Base-by-base conservation (phyloP, 2,329 filamentous ascomycete species). In the Xylaria multiplex region DNA sequence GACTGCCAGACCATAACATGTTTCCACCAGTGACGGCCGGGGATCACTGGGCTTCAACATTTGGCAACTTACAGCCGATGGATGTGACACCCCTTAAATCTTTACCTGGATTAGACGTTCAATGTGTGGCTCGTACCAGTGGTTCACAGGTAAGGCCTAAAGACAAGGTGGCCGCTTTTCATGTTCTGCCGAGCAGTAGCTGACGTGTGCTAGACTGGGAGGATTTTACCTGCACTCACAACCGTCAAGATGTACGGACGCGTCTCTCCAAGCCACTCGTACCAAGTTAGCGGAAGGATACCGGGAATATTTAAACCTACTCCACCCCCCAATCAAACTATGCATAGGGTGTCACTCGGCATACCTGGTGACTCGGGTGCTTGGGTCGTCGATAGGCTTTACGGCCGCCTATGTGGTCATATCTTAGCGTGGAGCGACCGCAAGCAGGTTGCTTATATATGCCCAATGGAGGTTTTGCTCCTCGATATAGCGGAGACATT, bases 321-420 rank as follows among this genome's bases (percentile, higher is more conserved):
- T 60, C 35, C 46, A 24, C 71, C 54, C 14, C 64, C 55, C 49
- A 22, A 70, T 68, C 37, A 70, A 66, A 9, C 57, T 11, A 68
- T 72, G 24, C 68, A 59, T 16, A 66, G 24, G 43, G 71, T 78
- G 0, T 81, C 85, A 0, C 82, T 90, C 30, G 88, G 88, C 2
- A 88, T 96, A 13, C 94, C 94, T 2, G 95, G 95, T 19, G 95
- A 98, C 77, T 95, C 91, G 6, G 95, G 95, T 3, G 95, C 95
- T 0, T 98, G 95, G 95, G 88, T 98, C 3, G 89, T 97, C 16
- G 92, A 95, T 72, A 90, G 92, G 64, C 85, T 86, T 6, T 84
- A 89, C n/a, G 93, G 93, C 1, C 87, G 89, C 43, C 88, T 97
- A 2, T 96, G 93, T 72, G 95, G 95, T 0, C 95, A 97, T 73